phyloP scores from a whole-genome alignment of 2,329 filamentous ascomycete genomes.

The Diaporthe vaccinii region DNA sequence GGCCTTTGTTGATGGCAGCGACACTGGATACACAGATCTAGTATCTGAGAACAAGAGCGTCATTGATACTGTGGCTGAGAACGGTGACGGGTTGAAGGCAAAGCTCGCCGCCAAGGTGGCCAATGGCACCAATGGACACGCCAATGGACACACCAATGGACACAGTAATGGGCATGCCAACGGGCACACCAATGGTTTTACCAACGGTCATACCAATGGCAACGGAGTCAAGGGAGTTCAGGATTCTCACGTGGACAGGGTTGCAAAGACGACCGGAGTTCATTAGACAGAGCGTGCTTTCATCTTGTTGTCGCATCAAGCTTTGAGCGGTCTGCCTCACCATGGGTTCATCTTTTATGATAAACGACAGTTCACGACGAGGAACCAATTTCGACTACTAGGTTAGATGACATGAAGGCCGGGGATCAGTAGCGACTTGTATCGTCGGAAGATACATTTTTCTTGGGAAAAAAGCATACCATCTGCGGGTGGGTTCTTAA shows the following conservation, averaged over 20 bases:
- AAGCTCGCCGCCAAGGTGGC: conserved; percentile 53
- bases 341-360: background rate
- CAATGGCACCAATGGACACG: conserved; percentile 44
- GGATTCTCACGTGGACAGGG: conserved; percentile 8
- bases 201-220: conserved; percentile 8
- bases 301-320: background rate
- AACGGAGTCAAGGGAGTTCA: conserved; percentile 20
- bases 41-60: conserved; percentile 56
- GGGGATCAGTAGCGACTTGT: background rate
- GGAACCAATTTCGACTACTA: background rate
- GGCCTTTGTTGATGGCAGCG: conserved; percentile 77
- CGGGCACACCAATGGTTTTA: background rate
- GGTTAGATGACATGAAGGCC: no score
- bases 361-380: background rate
- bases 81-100: conserved; percentile 52
- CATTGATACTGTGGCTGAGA: conserved; percentile 55
- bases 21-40: conserved; percentile 71
- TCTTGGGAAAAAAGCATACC: background rate
- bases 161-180: background rate
- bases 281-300: conserved; percentile 14
- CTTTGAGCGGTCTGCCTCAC: background rate
- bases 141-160: conserved; percentile 23
- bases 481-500: background rate
- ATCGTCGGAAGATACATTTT: background rate
- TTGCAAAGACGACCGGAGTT: conserved; percentile 33